Evolutionary conservation across 2,329 filamentous ascomycete genomes (phyloP), one percentile per base, ranked within the genome.

Genomic region (Alternaria sp.): DNA sequence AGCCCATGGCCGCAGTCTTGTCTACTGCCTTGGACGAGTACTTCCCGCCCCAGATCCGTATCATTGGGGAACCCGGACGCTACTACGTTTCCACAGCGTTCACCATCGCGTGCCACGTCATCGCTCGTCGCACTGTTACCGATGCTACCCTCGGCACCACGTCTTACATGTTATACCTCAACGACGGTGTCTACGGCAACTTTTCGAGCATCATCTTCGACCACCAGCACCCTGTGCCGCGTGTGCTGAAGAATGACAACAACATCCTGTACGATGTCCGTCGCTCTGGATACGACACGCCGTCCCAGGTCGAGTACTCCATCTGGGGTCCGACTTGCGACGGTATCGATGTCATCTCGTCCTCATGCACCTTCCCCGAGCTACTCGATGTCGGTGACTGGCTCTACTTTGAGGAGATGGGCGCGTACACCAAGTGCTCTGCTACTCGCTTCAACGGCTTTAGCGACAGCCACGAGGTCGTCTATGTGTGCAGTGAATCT

Each of bases 181-280:
- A 99, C 76, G 95, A 99, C 70, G 95, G 95, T 28, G 90, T 98
- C 53, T 99, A 99, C 74, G 95, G 95, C 72, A 98, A 98, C 82
- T 98, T 99, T 76, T 96, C 92, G 67, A 96, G 93, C 86, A 98
- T 98, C 84, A 97, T 98, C 83, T 99, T 97, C 77, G 95, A 98
- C 75, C 95, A 98, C 80, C 95, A 99, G 84, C 86, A 96, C 72
- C 95, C 95, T 1, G 80, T 90, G 44, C 92, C 94, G 55, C 91
- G 90, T 79, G 86, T 98, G 58, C 83, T 99, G 54, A 89, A 88
- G 66, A 82, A 84, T 21, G 82, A 84, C 60, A 79, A 84, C 62
- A 80, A 82, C 60, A 84, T 85, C 62, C 75, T 87, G 72, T 89
- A 88, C 76, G 80, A 77, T 13, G 46, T 66, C 9, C 68, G 68